Evolutionary conservation across 371 early-diverging fungal species (phyloP), one percentile per base, ranked within the genome.

Genomic region (Smittium culicis): DNA sequence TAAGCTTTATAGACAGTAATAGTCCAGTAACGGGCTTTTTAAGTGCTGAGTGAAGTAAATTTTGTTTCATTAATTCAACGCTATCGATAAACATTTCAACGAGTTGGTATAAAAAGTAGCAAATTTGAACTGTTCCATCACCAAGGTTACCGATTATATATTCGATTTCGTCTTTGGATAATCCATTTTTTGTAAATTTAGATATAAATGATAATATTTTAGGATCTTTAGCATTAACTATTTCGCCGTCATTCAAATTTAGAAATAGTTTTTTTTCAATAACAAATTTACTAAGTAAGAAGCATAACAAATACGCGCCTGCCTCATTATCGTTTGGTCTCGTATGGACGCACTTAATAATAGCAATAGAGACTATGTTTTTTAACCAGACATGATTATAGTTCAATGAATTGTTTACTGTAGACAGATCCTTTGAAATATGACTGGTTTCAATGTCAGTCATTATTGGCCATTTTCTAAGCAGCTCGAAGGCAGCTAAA

Each of bases 251-350:
- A 20, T 45, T 45, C 45, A 45, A 45, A 11, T 63, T 61, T 5
- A 76, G 56, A 0, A 60, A 67, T 56, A 76, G 66, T 30, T 61
- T 65, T 76, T 25, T 83, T 82, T 35, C 84, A 24, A 81, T 68
- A 1, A 91, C 88, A 73, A 88, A 91, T 69, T 88, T 88, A 55
- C 80, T 79, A 76, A 90, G 91, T 35, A 92, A 72, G 69, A 89
- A 75, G 34, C 89, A 83, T 67, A 91, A 79, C 1, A 91, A 72
- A 72, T 85, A 81, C 16, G 89, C 89, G 28, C 91, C 94, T 70
- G 86, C 83, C 61, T 90, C 90, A 70, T 91, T 88, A 71, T 92
- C 90, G 29, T 83, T 83, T 3, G 91, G 87, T 30, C 89, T 76
- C 1, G 86, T 84, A 70, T 88, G 11, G 25, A n/a, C 8, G 5